These are phyloP conservation scores for Bromus sterilis DNA, from an alignment of 176 grass and related monocot genomes.

Conservation along the genomic window DNA sequence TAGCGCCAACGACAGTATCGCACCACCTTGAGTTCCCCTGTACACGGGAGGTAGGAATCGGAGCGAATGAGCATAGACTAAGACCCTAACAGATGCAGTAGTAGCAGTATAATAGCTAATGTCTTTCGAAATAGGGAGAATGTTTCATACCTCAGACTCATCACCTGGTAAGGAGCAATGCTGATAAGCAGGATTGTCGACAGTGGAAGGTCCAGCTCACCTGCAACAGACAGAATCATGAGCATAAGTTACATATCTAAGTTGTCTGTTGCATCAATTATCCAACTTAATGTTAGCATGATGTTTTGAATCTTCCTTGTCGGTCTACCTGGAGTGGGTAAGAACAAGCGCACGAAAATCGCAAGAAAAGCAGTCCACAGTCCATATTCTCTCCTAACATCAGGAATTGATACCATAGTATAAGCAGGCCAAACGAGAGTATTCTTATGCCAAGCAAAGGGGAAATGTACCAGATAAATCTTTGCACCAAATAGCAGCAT, in stretches of 20 bases:
- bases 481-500: background rate
- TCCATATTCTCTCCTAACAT: slow-evolving; percentile 72
- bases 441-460: background rate
- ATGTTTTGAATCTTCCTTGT: background rate
- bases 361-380: slow-evolving; percentile 80
- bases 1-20: slow-evolving; percentile 57
- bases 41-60: background rate
- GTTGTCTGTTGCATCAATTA: background rate
- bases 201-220: slow-evolving; percentile 72
- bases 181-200: slow-evolving; percentile 65
- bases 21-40: slow-evolving; percentile 72
- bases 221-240: slow-evolving; percentile 20
- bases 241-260: background rate
- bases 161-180: slow-evolving; percentile 59
- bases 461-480: background rate
- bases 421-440: background rate
- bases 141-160: slow-evolving; percentile 50
- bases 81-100: background rate
- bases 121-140: background rate
- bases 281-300: background rate
- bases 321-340: slow-evolving; percentile 65
- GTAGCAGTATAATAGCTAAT: background rate
- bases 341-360: slow-evolving; percentile 73
- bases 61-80: background rate
- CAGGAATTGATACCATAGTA: background rate